Conservation (phyloP, 257 asterid species). For the Fraxinus americana region DNA sequence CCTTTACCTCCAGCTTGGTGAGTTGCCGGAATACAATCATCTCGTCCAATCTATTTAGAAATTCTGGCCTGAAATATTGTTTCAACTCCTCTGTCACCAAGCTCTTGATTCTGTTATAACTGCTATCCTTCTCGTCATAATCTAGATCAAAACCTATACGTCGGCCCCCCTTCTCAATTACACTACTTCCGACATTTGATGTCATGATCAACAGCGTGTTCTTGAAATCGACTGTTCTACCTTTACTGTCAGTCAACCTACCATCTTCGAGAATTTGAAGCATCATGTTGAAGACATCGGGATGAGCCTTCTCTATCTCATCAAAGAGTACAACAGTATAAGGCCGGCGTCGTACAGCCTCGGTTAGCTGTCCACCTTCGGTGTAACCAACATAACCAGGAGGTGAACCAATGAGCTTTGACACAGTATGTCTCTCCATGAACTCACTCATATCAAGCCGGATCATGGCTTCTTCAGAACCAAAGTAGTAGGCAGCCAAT, state of each 20-base stretch:
- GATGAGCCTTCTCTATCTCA: conserved; percentile 86
- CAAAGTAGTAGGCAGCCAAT: conserved; percentile 77
- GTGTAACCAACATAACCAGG: conserved; percentile 88
- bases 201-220: conserved; percentile 85
- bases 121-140: conserved; percentile 62
- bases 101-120: conserved; percentile 68
- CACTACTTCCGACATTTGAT: conserved; percentile 72
- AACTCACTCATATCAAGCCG: conserved; percentile 93
- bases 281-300: conserved; percentile 79
- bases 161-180: conserved; percentile 66
- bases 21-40: conserved; percentile 80
- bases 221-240: conserved; percentile 79
- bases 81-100: conserved; percentile 64
- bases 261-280: conserved; percentile 90
- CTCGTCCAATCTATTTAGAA: conserved; percentile 78
- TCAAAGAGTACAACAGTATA: conserved; percentile 75
- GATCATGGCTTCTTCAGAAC: conserved; percentile 84
- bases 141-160: conserved; percentile 66
- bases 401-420: conserved; percentile 83
- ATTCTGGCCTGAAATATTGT: conserved; percentile 77
- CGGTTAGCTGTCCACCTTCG: conserved; percentile 83
- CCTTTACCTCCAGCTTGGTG: conserved; percentile 68
- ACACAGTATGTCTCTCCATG: conserved; percentile 87
- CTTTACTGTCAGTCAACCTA: conserved; percentile 83
- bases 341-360: conserved; percentile 79